These are phyloP conservation scores for Botryosphaeria dothidea DNA, from an alignment of 2,329 filamentous ascomycete species.

Conservation along the genomic window DNA sequence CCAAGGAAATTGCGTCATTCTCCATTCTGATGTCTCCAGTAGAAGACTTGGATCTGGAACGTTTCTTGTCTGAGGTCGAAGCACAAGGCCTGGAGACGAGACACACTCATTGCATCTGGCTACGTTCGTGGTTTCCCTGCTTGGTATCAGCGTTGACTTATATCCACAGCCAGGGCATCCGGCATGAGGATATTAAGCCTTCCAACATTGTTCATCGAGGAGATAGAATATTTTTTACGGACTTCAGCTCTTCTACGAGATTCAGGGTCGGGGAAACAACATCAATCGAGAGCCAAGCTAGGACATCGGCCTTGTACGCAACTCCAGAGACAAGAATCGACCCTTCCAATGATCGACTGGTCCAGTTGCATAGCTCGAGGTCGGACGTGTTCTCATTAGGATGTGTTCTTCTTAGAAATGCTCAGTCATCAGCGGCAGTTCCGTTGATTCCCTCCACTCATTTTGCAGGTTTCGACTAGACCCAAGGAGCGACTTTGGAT, in stretches of 20 bases:
- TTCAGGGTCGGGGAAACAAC: background rate
- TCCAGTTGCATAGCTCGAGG: too few species aligned
- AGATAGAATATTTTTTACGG: background rate
- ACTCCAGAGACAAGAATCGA: too few species aligned
- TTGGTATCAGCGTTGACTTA: background rate
- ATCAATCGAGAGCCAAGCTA: background rate
- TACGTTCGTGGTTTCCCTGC: background rate
- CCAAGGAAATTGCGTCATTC: background rate
- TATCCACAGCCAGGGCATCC: background rate
- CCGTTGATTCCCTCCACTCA: too few species aligned
- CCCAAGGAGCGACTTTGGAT: too few species aligned
- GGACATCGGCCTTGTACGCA: too few species aligned
- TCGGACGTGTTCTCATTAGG: too few species aligned
- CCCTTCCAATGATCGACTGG: too few species aligned
- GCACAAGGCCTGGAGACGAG: background rate
- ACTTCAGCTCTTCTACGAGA: background rate
- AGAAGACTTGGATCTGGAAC: background rate
- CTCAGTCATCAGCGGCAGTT: too few species aligned
- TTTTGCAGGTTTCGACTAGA: too few species aligned
- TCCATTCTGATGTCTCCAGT: background rate
- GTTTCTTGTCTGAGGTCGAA: background rate
- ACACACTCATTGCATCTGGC: background rate
- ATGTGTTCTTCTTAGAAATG: too few species aligned
- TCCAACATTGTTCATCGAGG: background rate
- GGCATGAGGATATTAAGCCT: conserved; percentile 1